Percentiles rank a stretch among this genome's conserved stretches.
These are phyloP conservation scores for Rhodosporidiobolus odoratus DNA, from an alignment of 768 basidiomycete genomes.

Conservation along the genomic window DNA sequence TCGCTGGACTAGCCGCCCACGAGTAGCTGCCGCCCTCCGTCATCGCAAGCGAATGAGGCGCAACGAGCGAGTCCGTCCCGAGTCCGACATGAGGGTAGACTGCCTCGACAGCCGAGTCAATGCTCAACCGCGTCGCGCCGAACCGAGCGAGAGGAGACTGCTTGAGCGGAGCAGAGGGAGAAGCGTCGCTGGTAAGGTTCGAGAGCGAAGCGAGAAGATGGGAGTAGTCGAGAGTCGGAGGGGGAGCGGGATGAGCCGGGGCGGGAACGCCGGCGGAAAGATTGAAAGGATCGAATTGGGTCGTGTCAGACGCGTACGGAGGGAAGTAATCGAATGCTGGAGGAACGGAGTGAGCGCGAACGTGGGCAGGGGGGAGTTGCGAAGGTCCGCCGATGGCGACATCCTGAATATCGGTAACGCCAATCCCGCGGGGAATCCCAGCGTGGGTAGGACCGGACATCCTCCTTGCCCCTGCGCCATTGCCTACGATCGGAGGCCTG, in stretches of 20 bases:
- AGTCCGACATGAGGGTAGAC: background rate
- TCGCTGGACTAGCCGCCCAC: background rate
- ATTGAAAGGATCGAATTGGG: no score
- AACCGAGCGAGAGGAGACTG: background rate
- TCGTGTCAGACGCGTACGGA: no score
- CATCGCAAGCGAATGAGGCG: background rate
- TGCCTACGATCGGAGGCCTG: background rate
- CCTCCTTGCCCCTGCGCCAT: no score
- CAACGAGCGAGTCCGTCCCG: background rate
- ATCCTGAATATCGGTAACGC: no score
- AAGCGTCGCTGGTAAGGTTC: background rate
- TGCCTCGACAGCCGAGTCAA: background rate
- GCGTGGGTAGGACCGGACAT: background rate
- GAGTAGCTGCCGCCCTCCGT: background rate
- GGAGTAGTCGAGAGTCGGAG: background rate
- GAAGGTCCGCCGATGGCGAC: no score
- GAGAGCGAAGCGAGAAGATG: background rate
- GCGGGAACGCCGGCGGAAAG: no score
- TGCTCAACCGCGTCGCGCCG: background rate
- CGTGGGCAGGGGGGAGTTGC: background rate
- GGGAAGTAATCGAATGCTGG: background rate
- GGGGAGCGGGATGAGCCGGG: background rate
- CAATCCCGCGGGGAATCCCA: background rate
- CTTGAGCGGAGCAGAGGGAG: background rate
- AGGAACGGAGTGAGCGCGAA: background rate